phyloP scores from a whole-genome alignment of 2,329 filamentous ascomycete species.

The Chaetomiaceae sp. region DNA sequence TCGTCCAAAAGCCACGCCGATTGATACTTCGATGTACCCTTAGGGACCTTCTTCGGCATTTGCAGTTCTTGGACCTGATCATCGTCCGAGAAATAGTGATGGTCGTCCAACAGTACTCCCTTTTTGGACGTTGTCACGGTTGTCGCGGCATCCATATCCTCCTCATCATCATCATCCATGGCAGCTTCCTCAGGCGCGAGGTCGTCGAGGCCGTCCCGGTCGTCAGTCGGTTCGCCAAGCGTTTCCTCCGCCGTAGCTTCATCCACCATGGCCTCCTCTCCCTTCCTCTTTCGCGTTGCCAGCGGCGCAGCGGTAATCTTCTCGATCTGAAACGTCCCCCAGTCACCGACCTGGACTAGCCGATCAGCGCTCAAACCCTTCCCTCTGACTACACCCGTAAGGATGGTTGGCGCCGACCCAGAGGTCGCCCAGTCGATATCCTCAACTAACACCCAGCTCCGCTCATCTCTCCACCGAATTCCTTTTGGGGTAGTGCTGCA shows the following conservation, averaged over 20 bases:
- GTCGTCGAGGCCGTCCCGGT: slow-evolving; percentile 77
- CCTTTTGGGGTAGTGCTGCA: slow-evolving; percentile 93
- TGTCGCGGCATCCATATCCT: slow-evolving; percentile 38
- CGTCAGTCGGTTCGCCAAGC: slow-evolving; percentile 68
- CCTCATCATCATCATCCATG: slow-evolving; percentile 64
- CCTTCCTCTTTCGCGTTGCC: slow-evolving; percentile 54
- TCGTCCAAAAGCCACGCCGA: slow-evolving; percentile 83
- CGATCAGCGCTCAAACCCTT: slow-evolving; percentile 85
- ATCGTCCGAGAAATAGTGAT: slow-evolving; percentile 96
- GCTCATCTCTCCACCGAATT: slow-evolving; percentile 89
- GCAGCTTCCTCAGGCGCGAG: slow-evolving; percentile 81
- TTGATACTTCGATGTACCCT: slow-evolving; percentile 91
- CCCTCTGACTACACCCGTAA: slow-evolving; percentile 84
- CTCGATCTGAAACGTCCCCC: slow-evolving; percentile 89
- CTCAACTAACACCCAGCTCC: slow-evolving; percentile 93
- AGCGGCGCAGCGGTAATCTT: slow-evolving; percentile 78
- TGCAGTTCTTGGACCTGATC: slow-evolving; percentile 57
- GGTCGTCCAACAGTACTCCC: slow-evolving; percentile 89
- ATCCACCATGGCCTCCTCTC: slow-evolving; percentile 65
- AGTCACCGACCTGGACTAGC: slow-evolving; percentile 85
- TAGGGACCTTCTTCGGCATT: slow-evolving; percentile 71
- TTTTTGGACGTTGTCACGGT: slow-evolving; percentile 58
- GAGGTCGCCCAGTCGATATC: slow-evolving; percentile 66
- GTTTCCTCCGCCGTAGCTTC: slow-evolving; percentile 50
- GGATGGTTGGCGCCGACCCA: slow-evolving; percentile 58